phyloP scores from a whole-genome alignment of 805 yeast genomes.

The Wickerhamomyces xylosicus region DNA sequence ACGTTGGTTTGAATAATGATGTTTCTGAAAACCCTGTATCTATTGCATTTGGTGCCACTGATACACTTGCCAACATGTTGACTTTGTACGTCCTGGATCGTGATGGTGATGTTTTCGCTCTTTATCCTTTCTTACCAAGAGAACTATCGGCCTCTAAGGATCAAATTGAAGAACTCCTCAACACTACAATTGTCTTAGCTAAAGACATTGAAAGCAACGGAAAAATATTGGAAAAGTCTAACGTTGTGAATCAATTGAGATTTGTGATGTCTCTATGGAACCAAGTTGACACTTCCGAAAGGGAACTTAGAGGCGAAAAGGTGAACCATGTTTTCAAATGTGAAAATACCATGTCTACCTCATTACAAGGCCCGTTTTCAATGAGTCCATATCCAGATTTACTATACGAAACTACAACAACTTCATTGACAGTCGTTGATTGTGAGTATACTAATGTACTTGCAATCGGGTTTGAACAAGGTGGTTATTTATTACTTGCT shows the following conservation, averaged over 20 bases:
- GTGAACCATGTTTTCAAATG: slow-evolving; percentile 16
- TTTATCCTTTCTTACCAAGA: slow-evolving; percentile 57
- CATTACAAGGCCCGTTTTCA: slow-evolving; percentile 43
- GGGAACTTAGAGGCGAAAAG: slow-evolving; percentile 14
- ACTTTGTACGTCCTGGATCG: slow-evolving; percentile 41
- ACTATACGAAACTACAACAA: slow-evolving; percentile 36
- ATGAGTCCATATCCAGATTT: slow-evolving; percentile 44
- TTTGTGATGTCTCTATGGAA: slow-evolving; percentile 25
- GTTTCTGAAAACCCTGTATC: slow-evolving; percentile 13
- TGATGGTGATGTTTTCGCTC: slow-evolving; percentile 49
- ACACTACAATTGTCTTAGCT: slow-evolving; percentile 21
- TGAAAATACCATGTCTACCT: slow-evolving; percentile 5
- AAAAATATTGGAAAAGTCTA: slow-evolving; percentile 4
- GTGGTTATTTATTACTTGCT: slow-evolving; percentile 20
- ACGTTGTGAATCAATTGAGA: slow-evolving; percentile 24
- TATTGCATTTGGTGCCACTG: slow-evolving; percentile 16
- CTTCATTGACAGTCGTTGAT: slow-evolving; percentile 21
- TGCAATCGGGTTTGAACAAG: slow-evolving; percentile 18
- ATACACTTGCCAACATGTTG: slow-evolving; percentile 28
- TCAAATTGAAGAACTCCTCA: slow-evolving; percentile 23
- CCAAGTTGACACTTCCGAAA: slow-evolving; percentile 12
- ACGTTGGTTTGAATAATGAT: slow-evolving; percentile 13
- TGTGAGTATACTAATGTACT: slow-evolving; percentile 20
- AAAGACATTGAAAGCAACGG: slow-evolving; percentile 16
- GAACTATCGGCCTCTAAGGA: slow-evolving; percentile 26